These are phyloP conservation scores for Phytophthora boehmeriae DNA, from an alignment of 352 stramenopile genomes.

Conservation along the genomic window DNA sequence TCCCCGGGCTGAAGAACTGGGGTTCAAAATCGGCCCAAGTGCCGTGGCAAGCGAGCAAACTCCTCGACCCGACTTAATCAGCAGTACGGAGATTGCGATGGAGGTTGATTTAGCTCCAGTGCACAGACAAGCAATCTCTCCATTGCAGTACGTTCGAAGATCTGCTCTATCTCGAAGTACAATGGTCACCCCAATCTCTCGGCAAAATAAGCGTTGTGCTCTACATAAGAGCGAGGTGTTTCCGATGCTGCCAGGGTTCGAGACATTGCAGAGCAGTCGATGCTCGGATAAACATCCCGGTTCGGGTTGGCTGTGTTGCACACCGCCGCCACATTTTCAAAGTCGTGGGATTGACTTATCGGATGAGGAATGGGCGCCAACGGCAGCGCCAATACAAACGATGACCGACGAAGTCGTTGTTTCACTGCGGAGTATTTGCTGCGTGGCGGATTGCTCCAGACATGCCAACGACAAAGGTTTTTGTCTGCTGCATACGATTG, in stretches of 20 bases:
- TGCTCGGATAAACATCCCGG: slow-evolving; percentile 5
- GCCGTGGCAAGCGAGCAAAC: neutral
- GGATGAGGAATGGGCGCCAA: neutral
- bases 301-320: slow-evolving; percentile 10
- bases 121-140: slow-evolving; percentile 2
- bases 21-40: slow-evolving; percentile 25
- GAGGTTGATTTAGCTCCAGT: neutral
- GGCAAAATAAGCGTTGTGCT: slow-evolving; percentile 7
- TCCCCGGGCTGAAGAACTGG: neutral
- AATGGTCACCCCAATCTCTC: slow-evolving; percentile 27
- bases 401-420: slow-evolving; percentile 6
- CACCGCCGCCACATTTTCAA: neutral
- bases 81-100: neutral
- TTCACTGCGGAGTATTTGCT: slow-evolving; percentile 17
- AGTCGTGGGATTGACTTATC: slow-evolving; percentile 3
- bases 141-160: slow-evolving; percentile 25
- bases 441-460: slow-evolving; percentile 14
- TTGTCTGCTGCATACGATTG: slow-evolving; percentile 28
- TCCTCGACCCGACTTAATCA: slow-evolving; percentile 2
- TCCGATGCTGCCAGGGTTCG: slow-evolving; percentile 34
- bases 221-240: slow-evolving; percentile 7
- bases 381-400: neutral
- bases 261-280: slow-evolving; percentile 22
- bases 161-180: slow-evolving; percentile 11
- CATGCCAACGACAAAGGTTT: slow-evolving; percentile 28